Conservation (phyloP, 2,329 filamentous ascomycete species). For the Atkinsonella texensis region DNA sequence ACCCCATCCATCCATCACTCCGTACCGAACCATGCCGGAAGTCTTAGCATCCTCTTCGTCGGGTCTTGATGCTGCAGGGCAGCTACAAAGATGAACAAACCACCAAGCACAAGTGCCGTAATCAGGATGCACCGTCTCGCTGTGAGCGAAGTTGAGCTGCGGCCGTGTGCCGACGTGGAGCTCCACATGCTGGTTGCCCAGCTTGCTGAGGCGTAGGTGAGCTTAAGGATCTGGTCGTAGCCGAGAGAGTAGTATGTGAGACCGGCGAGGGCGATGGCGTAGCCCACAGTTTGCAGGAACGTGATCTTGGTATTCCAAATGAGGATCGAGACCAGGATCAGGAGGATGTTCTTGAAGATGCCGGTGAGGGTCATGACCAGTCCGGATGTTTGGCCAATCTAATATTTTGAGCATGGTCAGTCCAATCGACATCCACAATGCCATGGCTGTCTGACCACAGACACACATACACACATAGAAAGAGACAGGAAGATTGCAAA, state of each 20-base stretch:
- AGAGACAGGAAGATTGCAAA: no score
- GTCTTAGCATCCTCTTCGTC: background rate
- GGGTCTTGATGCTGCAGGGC: slow-evolving; percentile 8
- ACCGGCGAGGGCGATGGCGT: slow-evolving; percentile 52
- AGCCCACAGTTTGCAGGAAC: slow-evolving; percentile 62
- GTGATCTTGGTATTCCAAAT: slow-evolving; percentile 67
- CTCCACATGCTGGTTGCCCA: slow-evolving; percentile 15
- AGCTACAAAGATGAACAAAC: slow-evolving; percentile 10
- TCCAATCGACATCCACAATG: no score
- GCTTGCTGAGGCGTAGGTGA: slow-evolving; percentile 11
- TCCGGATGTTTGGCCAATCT: slow-evolving; percentile 83
- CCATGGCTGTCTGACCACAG: no score
- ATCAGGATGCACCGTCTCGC: slow-evolving; percentile 10
- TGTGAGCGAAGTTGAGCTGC: background rate
- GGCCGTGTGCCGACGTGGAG: slow-evolving; percentile 10
- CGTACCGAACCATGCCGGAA: slow-evolving; percentile 7
- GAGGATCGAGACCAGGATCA: slow-evolving; percentile 63
- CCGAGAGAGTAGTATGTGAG: slow-evolving; percentile 37
- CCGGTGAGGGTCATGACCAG: slow-evolving; percentile 77
- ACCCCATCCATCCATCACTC: background rate
- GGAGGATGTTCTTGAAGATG: slow-evolving; percentile 78
- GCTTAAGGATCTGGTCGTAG: slow-evolving; percentile 20
- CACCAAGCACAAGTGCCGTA: slow-evolving; percentile 5
- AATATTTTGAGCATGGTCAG: slow-evolving; percentile 6
- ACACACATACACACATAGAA: no score